Evolutionary conservation across 768 basidiomycete genomes (phyloP), one percentile per base, ranked within the genome.

Genomic region (Hygrophorus pudorinus): DNA sequence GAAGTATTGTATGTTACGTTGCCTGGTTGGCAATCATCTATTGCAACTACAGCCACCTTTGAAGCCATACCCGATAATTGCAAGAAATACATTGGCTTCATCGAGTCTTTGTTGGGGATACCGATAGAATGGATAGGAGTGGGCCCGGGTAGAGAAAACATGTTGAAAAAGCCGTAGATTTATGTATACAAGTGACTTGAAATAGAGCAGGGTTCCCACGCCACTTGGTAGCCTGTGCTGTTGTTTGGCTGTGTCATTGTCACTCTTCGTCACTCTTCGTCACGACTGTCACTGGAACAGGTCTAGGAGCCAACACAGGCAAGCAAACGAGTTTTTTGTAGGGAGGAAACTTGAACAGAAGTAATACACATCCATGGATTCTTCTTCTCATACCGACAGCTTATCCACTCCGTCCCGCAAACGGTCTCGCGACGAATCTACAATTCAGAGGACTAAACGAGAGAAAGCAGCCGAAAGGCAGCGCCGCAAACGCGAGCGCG

Each of bases 111-210:
- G 58, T 60, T 88, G 14, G 71, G 70, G 7, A 78, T 85, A 8
- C 81, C 79, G 39, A 71, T 97, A 45, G 79, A 83, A 63, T 98
- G 88, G 85, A 90, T 97, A 41, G 94, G 94, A 9, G 82, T 93
- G 14, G 94, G 94, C 0, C 89, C 94, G 12, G 86, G 70, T 13
- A 63, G 93, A 46, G 84, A 89, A 50, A 80, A 77, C 50, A 94
- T 92, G 85, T 36, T 75, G 10, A 47, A 29, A 35, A 67, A 60
- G 48, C 12, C 13, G 7, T 7, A 12, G 13, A 42, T 42, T 42
- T n/a, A 42, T 14, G 13, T 29, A 8, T 33, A n/a, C n/a, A n/a
- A n/a, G n/a, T n/a, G n/a, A n/a, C 33, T 35, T 4, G 33, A 24
- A 24, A 3, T 24, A 24, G 24, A 24, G 24, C 7, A 24, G 3